Evolutionary conservation across 1,284 basidiomycete species (phyloP).

Genomic region (Sanghuangporus baumii): DNA sequence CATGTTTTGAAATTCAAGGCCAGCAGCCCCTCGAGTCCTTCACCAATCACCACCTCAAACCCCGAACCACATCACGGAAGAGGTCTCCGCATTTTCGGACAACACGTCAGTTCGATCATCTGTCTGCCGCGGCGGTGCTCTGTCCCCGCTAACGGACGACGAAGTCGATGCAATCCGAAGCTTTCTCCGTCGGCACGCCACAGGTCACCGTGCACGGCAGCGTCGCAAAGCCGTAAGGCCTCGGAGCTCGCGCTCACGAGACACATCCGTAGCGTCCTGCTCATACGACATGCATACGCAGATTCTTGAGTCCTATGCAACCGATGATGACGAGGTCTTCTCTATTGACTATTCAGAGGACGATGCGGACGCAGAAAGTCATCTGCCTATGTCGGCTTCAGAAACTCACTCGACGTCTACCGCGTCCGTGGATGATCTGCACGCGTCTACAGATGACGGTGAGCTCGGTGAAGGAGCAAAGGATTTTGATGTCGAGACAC

Average conservation of each 20-base stretch:
- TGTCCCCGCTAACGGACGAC: constrained; percentile 15
- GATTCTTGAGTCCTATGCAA: constrained; percentile 14
- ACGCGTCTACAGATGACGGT: not conserved
- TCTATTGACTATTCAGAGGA: constrained; percentile 7
- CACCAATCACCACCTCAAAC: constrained; percentile 8
- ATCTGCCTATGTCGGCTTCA: constrained; percentile 8
- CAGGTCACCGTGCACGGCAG: constrained; percentile 12
- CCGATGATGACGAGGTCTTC: constrained; percentile 8
- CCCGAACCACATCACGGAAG: not conserved
- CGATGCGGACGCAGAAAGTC: constrained; percentile 9
- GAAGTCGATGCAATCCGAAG: constrained; percentile 13
- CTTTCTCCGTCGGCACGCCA: constrained; percentile 11
- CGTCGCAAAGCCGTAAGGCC: constrained; percentile 6
- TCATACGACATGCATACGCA: constrained; percentile 14
- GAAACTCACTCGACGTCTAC: not conserved
- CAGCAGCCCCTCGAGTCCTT: constrained; percentile 6
- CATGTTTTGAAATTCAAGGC: not conserved
- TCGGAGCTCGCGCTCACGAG: not conserved
- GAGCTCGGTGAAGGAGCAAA: not conserved
- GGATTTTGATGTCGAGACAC: constrained; percentile 7
- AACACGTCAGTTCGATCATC: not conserved
- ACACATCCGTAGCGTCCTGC: constrained; percentile 1
- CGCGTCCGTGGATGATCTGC: not conserved
- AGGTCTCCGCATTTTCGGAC: not conserved
- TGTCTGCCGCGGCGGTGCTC: constrained; percentile 5